phyloP scores from a whole-genome alignment of 2,329 filamentous ascomycete genomes.

The Fulvia fulva region DNA sequence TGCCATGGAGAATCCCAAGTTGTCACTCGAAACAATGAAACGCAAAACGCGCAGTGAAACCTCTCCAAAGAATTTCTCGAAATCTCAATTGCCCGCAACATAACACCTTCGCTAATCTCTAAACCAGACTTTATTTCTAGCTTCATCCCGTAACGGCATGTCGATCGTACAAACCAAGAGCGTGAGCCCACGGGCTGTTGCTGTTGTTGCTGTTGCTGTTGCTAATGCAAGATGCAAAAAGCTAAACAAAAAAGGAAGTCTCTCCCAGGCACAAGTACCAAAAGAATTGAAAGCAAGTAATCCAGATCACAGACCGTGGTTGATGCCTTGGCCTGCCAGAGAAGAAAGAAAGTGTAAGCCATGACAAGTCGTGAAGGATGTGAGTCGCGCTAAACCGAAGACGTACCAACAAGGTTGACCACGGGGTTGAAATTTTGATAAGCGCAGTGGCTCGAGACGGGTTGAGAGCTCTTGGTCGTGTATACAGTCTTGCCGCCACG shows the following conservation, averaged over 20 bases:
- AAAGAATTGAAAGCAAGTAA: conserved; percentile 3
- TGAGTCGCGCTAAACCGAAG: conserved; percentile 17
- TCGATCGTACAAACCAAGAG: conserved; percentile 18
- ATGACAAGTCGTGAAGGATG: background rate
- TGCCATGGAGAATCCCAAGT: background rate
- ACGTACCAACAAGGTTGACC: conserved; percentile 33
- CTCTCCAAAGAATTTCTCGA: background rate
- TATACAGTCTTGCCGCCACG: conserved; percentile 27
- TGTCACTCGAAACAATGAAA: conserved; percentile 1
- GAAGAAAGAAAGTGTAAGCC: background rate
- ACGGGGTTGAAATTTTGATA: conserved; percentile 37
- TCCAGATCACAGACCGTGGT: conserved; percentile 7
- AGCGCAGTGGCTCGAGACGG: conserved; percentile 29
- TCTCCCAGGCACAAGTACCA: conserved; percentile 10
- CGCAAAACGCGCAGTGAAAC: background rate
- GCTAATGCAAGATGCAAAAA: conserved; percentile 18
- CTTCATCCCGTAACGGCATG: conserved; percentile 17
- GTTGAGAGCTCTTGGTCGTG: conserved; percentile 24
- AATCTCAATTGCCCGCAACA: background rate
- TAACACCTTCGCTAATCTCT: conserved; percentile 21
- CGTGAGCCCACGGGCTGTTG: conserved; percentile 3
- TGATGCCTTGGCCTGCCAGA: conserved; percentile 8
- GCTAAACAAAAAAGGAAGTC: conserved; percentile 12
- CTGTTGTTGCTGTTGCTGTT: no score
- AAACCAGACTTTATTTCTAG: conserved; percentile 22